Evolutionary conservation across 1,139 yeast species (phyloP).

Genomic region (Suhomyces chickasaworum): DNA sequence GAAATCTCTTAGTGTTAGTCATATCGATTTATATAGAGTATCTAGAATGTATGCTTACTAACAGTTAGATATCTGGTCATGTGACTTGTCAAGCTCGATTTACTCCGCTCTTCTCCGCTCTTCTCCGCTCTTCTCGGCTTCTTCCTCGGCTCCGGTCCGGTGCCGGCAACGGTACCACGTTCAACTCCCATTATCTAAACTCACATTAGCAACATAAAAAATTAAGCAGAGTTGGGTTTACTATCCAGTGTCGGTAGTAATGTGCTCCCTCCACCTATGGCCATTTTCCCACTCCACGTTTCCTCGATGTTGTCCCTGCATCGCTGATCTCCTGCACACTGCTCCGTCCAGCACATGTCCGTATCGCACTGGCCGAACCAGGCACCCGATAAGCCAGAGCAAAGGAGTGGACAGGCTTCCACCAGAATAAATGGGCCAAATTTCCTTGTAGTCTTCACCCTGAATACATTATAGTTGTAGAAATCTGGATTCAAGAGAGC

Average conservation of each 20-base stretch:
- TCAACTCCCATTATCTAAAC: too few species aligned
- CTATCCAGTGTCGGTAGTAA: too few species aligned
- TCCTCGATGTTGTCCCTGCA: background rate
- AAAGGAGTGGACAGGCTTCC: background rate
- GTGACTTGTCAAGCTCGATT: background rate
- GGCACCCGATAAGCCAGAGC: background rate
- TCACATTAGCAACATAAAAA: too few species aligned
- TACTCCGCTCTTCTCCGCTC: too few species aligned
- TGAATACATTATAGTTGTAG: too few species aligned
- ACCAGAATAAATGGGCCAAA: too few species aligned
- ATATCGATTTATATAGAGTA: background rate
- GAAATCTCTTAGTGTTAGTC: background rate
- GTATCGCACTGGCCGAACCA: slow-evolving; percentile 7
- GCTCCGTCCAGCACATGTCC: background rate
- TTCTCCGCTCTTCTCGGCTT: too few species aligned
- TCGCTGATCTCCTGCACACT: slow-evolving; percentile 2
- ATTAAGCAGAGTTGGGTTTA: too few species aligned
- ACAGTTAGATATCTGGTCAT: background rate
- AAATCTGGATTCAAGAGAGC: background rate
- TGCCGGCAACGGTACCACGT: too few species aligned
- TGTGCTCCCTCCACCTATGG: too few species aligned
- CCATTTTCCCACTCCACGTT: background rate
- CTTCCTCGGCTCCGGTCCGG: background rate
- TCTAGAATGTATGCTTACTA: background rate
- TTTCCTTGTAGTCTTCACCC: too few species aligned